Percentiles rank a stretch among this genome's conserved stretches.
phyloP scores from a whole-genome alignment of 768 basidiomycete genomes.

The Clitopilus passeckerianus region DNA sequence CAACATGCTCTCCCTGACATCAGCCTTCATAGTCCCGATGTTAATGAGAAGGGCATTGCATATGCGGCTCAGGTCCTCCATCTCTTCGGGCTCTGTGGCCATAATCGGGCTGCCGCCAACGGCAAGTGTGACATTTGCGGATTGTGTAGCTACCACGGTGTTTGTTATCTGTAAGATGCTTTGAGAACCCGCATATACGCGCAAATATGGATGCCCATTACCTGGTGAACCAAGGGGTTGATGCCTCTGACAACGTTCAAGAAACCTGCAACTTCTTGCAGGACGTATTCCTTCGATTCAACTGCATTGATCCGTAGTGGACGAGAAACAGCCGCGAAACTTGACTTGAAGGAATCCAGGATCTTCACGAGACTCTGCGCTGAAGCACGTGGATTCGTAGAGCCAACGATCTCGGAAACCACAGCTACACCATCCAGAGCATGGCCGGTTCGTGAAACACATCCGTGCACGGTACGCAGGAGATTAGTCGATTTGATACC shows the following conservation, averaged over 20 bases:
- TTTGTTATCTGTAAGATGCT: slow-evolving; percentile 69
- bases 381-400: slow-evolving; percentile 45
- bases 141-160: slow-evolving; percentile 83
- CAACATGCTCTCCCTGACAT: slow-evolving; percentile 68
- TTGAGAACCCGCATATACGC: neutral
- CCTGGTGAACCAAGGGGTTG: slow-evolving; percentile 81
- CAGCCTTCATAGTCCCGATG: slow-evolving; percentile 68
- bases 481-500: slow-evolving; percentile 83
- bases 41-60: slow-evolving; percentile 76
- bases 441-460: slow-evolving; percentile 52
- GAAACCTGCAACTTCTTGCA: slow-evolving; percentile 40
- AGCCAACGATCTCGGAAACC: slow-evolving; percentile 81
- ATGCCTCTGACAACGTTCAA: slow-evolving; percentile 44
- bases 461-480: slow-evolving; percentile 69
- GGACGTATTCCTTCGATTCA: slow-evolving; percentile 27
- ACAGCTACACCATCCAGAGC: slow-evolving; percentile 80
- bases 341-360: slow-evolving; percentile 38
- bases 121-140: slow-evolving; percentile 86
- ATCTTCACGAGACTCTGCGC: slow-evolving; percentile 39
- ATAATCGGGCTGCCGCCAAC: slow-evolving; percentile 91
- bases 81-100: slow-evolving; percentile 81
- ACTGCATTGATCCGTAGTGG: neutral
- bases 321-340: slow-evolving; percentile 1
- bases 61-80: slow-evolving; percentile 67
- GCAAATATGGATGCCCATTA: slow-evolving; percentile 15